phyloP scores from a whole-genome alignment of 2,329 filamentous ascomycete species.

The Zymoseptoria crescenta region DNA sequence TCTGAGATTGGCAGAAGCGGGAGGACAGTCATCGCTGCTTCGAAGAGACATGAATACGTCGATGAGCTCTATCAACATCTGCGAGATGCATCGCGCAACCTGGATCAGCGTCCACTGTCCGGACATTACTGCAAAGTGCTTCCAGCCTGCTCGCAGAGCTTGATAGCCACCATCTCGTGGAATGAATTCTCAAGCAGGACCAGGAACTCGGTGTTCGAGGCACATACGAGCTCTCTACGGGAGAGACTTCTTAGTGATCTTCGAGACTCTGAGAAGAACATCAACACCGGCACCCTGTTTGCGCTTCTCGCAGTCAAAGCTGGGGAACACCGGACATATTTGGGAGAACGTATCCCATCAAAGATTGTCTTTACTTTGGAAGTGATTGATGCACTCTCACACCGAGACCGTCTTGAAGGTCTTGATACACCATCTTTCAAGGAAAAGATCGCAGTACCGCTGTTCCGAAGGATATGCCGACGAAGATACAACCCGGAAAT shows the following conservation, averaged over 20 bases:
- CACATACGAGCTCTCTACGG: background rate
- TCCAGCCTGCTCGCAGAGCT: constrained; percentile 12
- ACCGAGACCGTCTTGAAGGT: background rate
- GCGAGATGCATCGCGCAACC: constrained; percentile 3
- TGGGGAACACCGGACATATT: background rate
- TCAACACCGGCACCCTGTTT: constrained; percentile 1
- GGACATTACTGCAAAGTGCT: constrained; percentile 8
- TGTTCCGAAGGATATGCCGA: constrained; percentile 4
- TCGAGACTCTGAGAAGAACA: background rate
- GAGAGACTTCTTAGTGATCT: background rate
- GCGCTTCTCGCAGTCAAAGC: constrained; percentile 1
- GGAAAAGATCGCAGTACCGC: background rate
- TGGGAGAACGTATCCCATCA: background rate
- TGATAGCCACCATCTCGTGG: background rate
- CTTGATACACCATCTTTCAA: background rate
- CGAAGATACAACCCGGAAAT: background rate
- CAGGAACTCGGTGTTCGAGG: background rate
- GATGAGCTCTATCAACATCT: constrained; percentile 15
- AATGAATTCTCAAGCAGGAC: background rate
- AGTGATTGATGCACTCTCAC: constrained; percentile 1
- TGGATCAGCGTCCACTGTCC: constrained; percentile 13
- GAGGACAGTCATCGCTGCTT: constrained; percentile 1
- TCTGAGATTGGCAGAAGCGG: constrained; percentile 5
- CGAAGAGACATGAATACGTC: constrained; percentile 5
- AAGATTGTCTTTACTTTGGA: constrained; percentile 5